These are phyloP conservation scores for Phytophthora gonapodyides DNA, from an alignment of 352 stramenopile species.

Conservation along the genomic window DNA sequence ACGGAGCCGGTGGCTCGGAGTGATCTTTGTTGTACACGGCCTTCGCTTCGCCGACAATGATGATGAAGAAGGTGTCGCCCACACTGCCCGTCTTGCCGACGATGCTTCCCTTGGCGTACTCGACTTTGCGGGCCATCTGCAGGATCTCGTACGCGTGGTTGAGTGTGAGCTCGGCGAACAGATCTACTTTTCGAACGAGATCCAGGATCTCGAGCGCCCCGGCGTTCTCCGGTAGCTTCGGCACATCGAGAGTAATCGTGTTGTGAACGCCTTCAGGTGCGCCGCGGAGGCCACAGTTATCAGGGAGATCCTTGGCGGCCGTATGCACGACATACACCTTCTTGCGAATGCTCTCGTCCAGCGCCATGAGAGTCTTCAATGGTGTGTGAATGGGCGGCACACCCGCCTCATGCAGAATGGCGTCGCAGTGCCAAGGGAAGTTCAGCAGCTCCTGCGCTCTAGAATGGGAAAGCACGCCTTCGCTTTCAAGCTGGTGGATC, in stretches of 20 bases:
- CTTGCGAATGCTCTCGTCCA: slow-evolving; percentile 91
- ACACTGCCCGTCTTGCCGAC: slow-evolving; percentile 57
- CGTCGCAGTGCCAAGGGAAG: slow-evolving; percentile 94
- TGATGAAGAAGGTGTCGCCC: slow-evolving; percentile 80
- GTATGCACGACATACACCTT: slow-evolving; percentile 96
- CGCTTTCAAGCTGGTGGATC: slow-evolving; percentile 73
- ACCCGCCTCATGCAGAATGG: slow-evolving; percentile 95
- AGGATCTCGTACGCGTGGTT: slow-evolving; percentile 89
- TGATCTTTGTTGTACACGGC: slow-evolving; percentile 49
- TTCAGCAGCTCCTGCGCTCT: slow-evolving; percentile 92
- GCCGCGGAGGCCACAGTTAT: slow-evolving; percentile 78
- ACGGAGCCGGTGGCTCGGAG: slow-evolving; percentile 5
- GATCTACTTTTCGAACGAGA: slow-evolving; percentile 83
- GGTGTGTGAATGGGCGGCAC: slow-evolving; percentile 96
- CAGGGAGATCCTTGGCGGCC: slow-evolving; percentile 80
- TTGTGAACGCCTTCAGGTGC: slow-evolving; percentile 90
- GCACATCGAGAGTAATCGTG: slow-evolving; percentile 78
- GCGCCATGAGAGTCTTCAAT: slow-evolving; percentile 91
- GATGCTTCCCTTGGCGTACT: slow-evolving; percentile 57
- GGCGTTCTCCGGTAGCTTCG: slow-evolving; percentile 77
- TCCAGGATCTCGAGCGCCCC: slow-evolving; percentile 84
- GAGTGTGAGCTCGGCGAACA: slow-evolving; percentile 82
- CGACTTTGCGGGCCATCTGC: slow-evolving; percentile 77
- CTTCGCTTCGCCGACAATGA: slow-evolving; percentile 78
- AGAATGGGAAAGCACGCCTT: slow-evolving; percentile 88